Conservation (phyloP, 768 basidiomycete species). For the Xanthoconium purpureum region DNA sequence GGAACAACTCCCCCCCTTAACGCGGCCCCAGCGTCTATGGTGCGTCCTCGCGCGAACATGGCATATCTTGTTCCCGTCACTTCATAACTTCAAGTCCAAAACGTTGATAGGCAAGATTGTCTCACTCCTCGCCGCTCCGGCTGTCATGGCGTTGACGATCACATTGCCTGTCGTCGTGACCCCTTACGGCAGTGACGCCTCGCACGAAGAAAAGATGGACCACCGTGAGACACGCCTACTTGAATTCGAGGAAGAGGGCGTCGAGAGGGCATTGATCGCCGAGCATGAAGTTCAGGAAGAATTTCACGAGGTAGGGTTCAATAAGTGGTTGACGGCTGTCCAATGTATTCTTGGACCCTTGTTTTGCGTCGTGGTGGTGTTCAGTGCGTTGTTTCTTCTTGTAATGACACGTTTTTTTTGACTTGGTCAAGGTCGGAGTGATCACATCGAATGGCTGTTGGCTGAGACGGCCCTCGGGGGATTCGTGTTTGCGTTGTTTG, state of each 20-base stretch:
- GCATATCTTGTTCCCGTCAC: conserved; percentile 80
- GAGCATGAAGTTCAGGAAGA: conserved; percentile 73
- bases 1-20: conserved; percentile 37
- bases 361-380: conserved; percentile 72
- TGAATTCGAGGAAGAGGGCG: conserved; percentile 75
- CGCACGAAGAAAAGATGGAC: conserved; percentile 27
- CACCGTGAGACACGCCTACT: conserved; percentile 46
- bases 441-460: conserved; percentile 48
- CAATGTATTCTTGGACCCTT: conserved; percentile 84
- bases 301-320: conserved; percentile 60
- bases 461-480: conserved; percentile 57
- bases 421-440: conserved; percentile 30
- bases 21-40: conserved; percentile 38
- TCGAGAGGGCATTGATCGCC: conserved; percentile 65
- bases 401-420: neutral
- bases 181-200: conserved; percentile 37
- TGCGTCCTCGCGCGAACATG: conserved; percentile 40
- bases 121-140: conserved; percentile 79
- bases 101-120: conserved; percentile 68
- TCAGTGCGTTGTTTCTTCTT: conserved; percentile 51
- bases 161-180: conserved; percentile 88
- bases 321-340: conserved; percentile 79
- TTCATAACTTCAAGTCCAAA: conserved; percentile 71
- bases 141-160: conserved; percentile 79
- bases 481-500: conserved; percentile 47